phyloP scores from a whole-genome alignment of 306 rosid species.

The Neltuma alba region DNA sequence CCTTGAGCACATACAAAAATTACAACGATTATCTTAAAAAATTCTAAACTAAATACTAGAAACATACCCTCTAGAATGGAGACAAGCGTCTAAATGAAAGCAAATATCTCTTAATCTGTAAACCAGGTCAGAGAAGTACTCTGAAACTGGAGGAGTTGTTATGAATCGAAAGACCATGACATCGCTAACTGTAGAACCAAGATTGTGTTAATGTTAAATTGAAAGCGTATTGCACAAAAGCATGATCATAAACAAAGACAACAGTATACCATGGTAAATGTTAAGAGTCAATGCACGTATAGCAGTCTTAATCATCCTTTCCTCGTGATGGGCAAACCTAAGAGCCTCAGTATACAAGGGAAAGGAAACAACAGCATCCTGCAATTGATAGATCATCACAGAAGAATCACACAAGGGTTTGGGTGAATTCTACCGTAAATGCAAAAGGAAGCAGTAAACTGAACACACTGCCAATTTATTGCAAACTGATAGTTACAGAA shows the following conservation, averaged over 20 bases:
- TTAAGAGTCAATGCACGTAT: conserved; percentile 71
- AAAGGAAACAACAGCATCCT: conserved; percentile 65
- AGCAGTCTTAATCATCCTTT: conserved; percentile 82
- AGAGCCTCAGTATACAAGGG: conserved; percentile 82
- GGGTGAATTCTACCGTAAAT: conserved; percentile 23
- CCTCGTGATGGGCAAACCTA: conserved; percentile 73
- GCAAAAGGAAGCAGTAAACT: conserved; percentile 10
- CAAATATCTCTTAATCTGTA: conserved; percentile 59
- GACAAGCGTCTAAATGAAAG: conserved; percentile 55
- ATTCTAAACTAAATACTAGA: conserved; percentile 5
- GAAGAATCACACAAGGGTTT: background rate
- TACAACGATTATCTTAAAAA: conserved; percentile 4
- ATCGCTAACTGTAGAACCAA: conserved; percentile 80
- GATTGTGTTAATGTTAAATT: conserved; percentile 39
- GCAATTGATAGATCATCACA: background rate
- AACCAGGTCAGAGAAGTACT: conserved; percentile 77
- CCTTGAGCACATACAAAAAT: background rate
- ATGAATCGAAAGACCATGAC: conserved; percentile 69
- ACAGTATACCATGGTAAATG: conserved; percentile 62
- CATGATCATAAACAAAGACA: conserved; percentile 31
- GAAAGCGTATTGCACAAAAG: conserved; percentile 30
- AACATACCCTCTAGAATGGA: conserved; percentile 56
- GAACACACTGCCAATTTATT: background rate
- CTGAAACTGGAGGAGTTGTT: conserved; percentile 74
- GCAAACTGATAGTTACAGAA: conserved; percentile 11